These are phyloP conservation scores for Phialophora macrospora DNA, from an alignment of 2,329 filamentous ascomycete genomes.

Conservation along the genomic window DNA sequence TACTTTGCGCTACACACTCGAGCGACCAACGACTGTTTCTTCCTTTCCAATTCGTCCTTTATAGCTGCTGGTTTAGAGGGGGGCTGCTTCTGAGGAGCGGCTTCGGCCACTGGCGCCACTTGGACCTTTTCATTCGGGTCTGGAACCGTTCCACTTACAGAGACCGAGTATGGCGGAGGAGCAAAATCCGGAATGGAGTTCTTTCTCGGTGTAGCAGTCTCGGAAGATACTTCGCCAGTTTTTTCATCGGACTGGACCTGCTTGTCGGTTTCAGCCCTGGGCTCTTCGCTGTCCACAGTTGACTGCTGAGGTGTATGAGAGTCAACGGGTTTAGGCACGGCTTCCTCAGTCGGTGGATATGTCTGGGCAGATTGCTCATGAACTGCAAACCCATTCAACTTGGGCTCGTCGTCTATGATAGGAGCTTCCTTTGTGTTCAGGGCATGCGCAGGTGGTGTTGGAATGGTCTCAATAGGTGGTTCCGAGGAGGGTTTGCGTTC, in stretches of 20 bases:
- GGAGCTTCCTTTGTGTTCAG: slow-evolving; percentile 13
- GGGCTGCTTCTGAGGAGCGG: slow-evolving; percentile 1
- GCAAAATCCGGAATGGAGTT: slow-evolving; percentile 32
- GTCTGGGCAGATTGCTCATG: not conserved
- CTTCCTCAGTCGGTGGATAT: slow-evolving; percentile 3
- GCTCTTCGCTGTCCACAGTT: not conserved
- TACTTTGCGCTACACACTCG: slow-evolving; percentile 21
- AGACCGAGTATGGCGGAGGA: slow-evolving; percentile 31
- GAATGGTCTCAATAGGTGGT: not conserved
- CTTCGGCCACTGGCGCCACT: not conserved
- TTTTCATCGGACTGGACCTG: not conserved
- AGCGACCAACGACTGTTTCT: slow-evolving; percentile 19
- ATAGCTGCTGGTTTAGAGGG: not conserved
- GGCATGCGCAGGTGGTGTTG: not conserved
- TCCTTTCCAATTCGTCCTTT: slow-evolving; percentile 11
- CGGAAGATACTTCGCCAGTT: not conserved
- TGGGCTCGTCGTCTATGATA: slow-evolving; percentile 12
- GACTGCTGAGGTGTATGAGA: not conserved
- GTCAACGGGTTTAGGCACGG: not conserved
- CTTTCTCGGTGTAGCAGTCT: slow-evolving; percentile 20
- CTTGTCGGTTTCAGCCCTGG: not conserved
- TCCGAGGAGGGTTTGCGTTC: slow-evolving; percentile 8
- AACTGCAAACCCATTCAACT: not conserved
- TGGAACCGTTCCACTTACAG: not conserved
- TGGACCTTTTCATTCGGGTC: not conserved